Base-by-base conservation (phyloP, 768 basidiomycete species). In the Tulasnella sp. region DNA sequence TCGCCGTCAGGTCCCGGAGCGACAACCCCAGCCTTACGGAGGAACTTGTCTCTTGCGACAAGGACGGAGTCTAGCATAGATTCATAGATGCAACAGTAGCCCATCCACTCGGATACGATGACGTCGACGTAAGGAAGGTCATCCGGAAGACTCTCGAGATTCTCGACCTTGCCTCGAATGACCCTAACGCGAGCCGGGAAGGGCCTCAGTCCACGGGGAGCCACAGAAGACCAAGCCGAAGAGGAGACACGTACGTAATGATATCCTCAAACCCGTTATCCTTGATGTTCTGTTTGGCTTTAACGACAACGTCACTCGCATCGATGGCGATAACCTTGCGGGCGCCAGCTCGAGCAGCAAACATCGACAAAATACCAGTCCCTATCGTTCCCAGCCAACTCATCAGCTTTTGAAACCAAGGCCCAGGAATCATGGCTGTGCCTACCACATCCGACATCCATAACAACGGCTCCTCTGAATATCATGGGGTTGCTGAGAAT, bases 61-160 rank as follows among this genome's bases (percentile, higher is more conserved):
- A 99, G 85, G 22, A 99, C 97, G 1, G 96, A 97, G 82, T 98
- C 97, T 40, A 99, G 88, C 97, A 99, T 98, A 58, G 92, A 93
- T 83, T 99, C 97, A 83, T 98, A 98, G 29, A 98, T 87, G 31
- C 94, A 85, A 0, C 91, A 91, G 80, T 94, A 94, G 91, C 84
- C 95, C 97, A 98, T 98, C 97, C 97, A 99, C 83, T 99, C 97
- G 4, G 94, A 96, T 71, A 99, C 86, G 82, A 99, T 96, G 77
- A 99, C 88, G 82, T 99, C 97, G 31, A 99, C 97, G 72, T 93
- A 85, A 12, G 87, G 85, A 70, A 91, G 84, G 72, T 84, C 88
- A 71, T 91, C 90, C 1, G 93, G 94, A 0, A 98, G 85, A 8
- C 79, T 82, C 22, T 80, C 69, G 76, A 99, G 91, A 29, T 96